Evolutionary conservation across 2,329 filamentous ascomycete genomes (phyloP).

Genomic region (Botryotinia narcissicola): DNA sequence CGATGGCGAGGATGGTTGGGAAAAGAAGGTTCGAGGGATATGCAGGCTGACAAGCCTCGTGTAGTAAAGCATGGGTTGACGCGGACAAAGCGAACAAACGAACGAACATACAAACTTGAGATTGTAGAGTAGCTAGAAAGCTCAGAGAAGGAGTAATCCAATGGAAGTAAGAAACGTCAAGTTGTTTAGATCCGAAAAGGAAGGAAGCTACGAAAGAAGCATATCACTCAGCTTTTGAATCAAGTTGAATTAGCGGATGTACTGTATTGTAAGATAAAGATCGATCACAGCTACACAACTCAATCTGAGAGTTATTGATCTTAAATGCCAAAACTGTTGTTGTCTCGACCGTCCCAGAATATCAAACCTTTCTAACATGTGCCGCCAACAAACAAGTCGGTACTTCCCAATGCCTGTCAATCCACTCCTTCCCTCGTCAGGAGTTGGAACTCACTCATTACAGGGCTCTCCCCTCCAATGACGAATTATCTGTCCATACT

Average conservation of each 20-base stretch:
- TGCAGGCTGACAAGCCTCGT: slow-evolving; percentile 1
- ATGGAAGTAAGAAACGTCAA: not conserved
- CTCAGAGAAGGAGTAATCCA: not conserved
- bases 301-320: not conserved
- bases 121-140: not conserved
- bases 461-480: not conserved
- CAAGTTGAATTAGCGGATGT: not conserved
- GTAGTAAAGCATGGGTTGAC: not conserved
- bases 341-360: not conserved
- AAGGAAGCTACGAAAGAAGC: slow-evolving; percentile 2
- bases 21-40: slow-evolving; percentile 1
- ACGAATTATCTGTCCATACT: not conserved
- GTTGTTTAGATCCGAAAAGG: not conserved
- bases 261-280: not conserved
- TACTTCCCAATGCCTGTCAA: not conserved
- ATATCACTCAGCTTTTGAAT: not conserved
- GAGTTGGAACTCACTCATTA: not conserved
- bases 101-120: not conserved
- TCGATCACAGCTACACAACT: not conserved
- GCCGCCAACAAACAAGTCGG: not conserved
- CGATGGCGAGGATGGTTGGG: not conserved
- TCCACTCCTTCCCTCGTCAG: not conserved
- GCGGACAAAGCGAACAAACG: not conserved
- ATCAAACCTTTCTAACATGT: not conserved
- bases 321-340: not conserved